Base-by-base conservation (phyloP, 116 monocot species). In the Trichopus zeylanicus region DNA sequence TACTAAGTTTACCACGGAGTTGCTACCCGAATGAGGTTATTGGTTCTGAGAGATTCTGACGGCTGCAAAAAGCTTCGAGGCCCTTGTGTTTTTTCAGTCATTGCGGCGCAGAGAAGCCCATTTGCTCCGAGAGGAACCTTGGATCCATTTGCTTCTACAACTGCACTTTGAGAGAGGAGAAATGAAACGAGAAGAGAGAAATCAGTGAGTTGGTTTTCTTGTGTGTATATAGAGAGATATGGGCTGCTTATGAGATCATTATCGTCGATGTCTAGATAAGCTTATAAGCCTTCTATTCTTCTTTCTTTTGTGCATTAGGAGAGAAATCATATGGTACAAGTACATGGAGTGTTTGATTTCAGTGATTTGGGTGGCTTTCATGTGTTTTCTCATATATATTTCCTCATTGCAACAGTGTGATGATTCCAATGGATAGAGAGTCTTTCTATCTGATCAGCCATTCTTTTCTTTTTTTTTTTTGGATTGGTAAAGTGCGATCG, bases 41-140 rank as follows among this genome's bases (percentile, higher is more conserved):
- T 77, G 78, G 86, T 81, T 86, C 86, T 74, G 72, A 81, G 78
- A 72, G 81, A 51, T 86, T 78, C 72, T 86, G 68, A 81, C 69
- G 75, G 81, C 26, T 74, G 81, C 86, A 78, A 52, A 42, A 75
- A 18, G 60, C 49, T 68, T 59, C 73, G 49, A 51, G 29, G 62
- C 62, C 63, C 62, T 7, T 57, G 56, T 61, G 16, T 51, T 46
- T 71, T 72, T 70, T 56, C 7, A 42, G 46, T 62, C 65, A 58
- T 57, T 67, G 63, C 29, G 72, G 64, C 57, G 51, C 51, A 26
- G 55, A 46, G 60, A 61, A 38, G 55, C 33, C 31, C 20, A 16
- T 78, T 81, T 86, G 86, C 81, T 62, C 78, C 39, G 78, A 86
- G 81, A 86, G 72, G 86, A 86, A 73, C 77, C 81, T 81, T 73